phyloP scores from a whole-genome alignment of 2,329 filamentous ascomycete species.

The Cryphonectria radicalis region DNA sequence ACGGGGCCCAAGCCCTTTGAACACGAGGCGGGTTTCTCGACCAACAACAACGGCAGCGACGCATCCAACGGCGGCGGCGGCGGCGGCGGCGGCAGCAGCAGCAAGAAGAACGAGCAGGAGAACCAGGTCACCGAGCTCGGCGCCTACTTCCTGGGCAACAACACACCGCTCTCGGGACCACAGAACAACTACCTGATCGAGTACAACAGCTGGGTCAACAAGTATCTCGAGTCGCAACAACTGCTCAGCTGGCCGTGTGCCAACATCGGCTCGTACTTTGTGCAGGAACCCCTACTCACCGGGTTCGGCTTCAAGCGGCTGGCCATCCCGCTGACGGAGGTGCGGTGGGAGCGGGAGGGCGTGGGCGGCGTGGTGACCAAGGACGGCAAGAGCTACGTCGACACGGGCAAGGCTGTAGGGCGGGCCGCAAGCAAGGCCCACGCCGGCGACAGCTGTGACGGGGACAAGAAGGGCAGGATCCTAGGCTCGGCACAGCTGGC shows the following conservation, averaged over 20 bases:
- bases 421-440: constrained; percentile 37
- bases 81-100: constrained; percentile 14
- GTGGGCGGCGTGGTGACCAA: constrained; percentile 66
- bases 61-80: constrained; percentile 8
- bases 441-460: constrained; percentile 37
- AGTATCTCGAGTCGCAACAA: constrained; percentile 72
- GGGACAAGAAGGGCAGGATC: constrained; percentile 49
- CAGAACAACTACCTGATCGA: constrained; percentile 82
- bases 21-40: constrained; percentile 21
- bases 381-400: constrained; percentile 63
- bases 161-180: constrained; percentile 79
- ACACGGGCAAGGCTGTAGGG: constrained; percentile 51
- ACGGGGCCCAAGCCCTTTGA: constrained; percentile 6
- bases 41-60: constrained; percentile 38
- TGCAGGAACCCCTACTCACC: constrained; percentile 74
- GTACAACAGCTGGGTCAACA: constrained; percentile 81
- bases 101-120: constrained; percentile 50
- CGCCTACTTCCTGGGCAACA: constrained; percentile 80
- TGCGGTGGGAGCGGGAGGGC: constrained; percentile 84
- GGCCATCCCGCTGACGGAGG: constrained; percentile 83
- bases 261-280: constrained; percentile 72
- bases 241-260: constrained; percentile 79
- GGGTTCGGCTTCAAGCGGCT: constrained; percentile 76
- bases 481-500: constrained; percentile 73
- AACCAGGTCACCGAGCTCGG: constrained; percentile 72